Percentiles rank a stretch among this genome's conserved stretches.
Conservation (phyloP, 441 rosid species). For the Jatropha multifida region DNA sequence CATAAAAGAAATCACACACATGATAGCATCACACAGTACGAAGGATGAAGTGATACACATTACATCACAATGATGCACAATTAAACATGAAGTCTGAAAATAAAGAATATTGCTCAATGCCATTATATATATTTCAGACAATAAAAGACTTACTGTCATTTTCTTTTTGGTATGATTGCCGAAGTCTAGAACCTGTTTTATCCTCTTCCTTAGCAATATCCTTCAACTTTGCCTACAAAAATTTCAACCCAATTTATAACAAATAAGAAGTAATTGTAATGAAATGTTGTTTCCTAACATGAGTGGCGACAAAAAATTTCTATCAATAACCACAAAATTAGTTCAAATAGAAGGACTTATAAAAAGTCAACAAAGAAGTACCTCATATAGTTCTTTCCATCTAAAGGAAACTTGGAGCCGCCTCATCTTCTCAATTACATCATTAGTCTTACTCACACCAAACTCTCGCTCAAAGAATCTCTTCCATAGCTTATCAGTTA, state of each 20-base stretch:
- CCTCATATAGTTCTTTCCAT: constrained; percentile 77
- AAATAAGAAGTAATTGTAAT: neutral
- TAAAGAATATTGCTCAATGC: neutral
- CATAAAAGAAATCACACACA: constrained; percentile 4
- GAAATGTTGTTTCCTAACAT: neutral
- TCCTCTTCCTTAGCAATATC: constrained; percentile 45
- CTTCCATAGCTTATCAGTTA: constrained; percentile 84
- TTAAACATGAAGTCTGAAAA: neutral
- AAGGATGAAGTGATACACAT: neutral
- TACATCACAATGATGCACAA: neutral
- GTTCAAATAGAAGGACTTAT: neutral
- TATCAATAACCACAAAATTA: neutral
- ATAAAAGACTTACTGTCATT: constrained; percentile 58
- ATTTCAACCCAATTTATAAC: neutral
- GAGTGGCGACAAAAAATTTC: neutral
- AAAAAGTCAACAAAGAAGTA: constrained; percentile 13
- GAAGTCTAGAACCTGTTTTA: constrained; percentile 46
- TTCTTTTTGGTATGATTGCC: constrained; percentile 62
- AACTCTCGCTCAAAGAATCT: constrained; percentile 55
- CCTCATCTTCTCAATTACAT: constrained; percentile 61
- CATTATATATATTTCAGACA: constrained; percentile 17
- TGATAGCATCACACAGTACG: neutral
- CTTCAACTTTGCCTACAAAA: constrained; percentile 56
- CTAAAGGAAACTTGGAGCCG: constrained; percentile 43
- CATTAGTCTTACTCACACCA: constrained; percentile 38